Conservation (phyloP, 768 basidiomycete genomes). For the Flagelloscypha sp. region DNA sequence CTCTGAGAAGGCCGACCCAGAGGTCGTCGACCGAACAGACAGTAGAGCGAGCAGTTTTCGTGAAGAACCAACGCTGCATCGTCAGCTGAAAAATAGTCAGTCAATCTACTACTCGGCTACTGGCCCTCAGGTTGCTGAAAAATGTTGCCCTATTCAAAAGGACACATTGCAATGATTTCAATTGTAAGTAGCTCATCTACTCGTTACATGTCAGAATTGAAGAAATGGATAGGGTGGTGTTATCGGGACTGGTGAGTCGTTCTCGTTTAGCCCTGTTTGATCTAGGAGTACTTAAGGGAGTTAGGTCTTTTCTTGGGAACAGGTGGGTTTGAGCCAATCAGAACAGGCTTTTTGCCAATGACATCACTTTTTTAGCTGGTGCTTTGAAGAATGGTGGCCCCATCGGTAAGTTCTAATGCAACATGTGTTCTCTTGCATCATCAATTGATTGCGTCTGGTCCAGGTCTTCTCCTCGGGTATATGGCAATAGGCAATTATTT, state of each 20-base stretch:
- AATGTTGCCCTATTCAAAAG: constrained; percentile 70
- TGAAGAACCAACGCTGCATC: constrained; percentile 25
- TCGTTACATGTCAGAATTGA: constrained; percentile 15
- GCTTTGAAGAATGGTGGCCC: constrained; percentile 53
- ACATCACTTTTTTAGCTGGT: constrained; percentile 1
- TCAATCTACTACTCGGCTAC: no score
- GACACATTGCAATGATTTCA: background rate
- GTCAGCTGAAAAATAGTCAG: constrained; percentile 70
- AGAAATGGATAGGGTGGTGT: no score
- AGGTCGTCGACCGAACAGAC: no score
- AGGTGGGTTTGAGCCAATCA: constrained; percentile 18
- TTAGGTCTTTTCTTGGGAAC: constrained; percentile 64
- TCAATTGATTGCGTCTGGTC: background rate
- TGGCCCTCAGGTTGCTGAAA: no score
- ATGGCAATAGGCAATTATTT: constrained; percentile 38
- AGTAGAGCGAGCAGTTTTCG: background rate
- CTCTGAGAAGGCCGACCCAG: no score
- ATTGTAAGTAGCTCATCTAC: constrained; percentile 2
- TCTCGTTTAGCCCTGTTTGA: background rate
- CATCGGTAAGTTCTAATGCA: constrained; percentile 39
- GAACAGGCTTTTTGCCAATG: background rate
- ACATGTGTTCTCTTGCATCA: background rate
- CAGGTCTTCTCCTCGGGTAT: constrained; percentile 67
- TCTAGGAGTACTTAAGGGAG: constrained; percentile 1
- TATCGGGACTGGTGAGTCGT: background rate